Conservation (phyloP, 2,329 filamentous ascomycete species). For the Sphaerulina populicola region DNA sequence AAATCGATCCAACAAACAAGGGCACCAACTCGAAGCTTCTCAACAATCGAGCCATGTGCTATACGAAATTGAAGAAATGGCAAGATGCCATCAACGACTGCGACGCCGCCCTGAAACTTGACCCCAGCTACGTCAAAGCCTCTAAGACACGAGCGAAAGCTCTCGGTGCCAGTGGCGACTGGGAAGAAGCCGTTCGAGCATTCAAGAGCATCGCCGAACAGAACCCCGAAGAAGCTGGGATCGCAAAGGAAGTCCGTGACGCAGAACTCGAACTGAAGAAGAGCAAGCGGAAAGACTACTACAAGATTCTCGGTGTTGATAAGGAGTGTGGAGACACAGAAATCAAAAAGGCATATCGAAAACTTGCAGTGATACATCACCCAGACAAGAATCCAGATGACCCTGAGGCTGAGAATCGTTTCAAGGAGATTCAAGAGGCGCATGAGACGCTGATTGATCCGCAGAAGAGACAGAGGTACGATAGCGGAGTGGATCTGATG, state of each 20-base stretch:
- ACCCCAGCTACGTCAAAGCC: slow-evolving; percentile 79
- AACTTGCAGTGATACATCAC: slow-evolving; percentile 86
- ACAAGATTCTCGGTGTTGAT: slow-evolving; percentile 84
- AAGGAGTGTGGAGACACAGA: slow-evolving; percentile 77
- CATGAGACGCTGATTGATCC: slow-evolving; percentile 92
- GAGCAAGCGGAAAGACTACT: slow-evolving; percentile 94
- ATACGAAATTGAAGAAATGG: slow-evolving; percentile 75
- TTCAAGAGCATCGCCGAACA: slow-evolving; percentile 78
- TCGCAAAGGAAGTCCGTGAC: slow-evolving; percentile 75
- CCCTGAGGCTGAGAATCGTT: slow-evolving; percentile 72
- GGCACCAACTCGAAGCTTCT: slow-evolving; percentile 90
- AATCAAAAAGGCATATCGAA: slow-evolving; percentile 96
- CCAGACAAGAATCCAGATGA: slow-evolving; percentile 96
- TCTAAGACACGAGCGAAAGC: slow-evolving; percentile 91
- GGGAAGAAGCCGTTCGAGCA: slow-evolving; percentile 85
- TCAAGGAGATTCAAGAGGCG: slow-evolving; percentile 96
- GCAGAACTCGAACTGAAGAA: slow-evolving; percentile 97
- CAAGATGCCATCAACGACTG: slow-evolving; percentile 76
- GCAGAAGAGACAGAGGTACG: slow-evolving; percentile 85
- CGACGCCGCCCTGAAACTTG: slow-evolving; percentile 71
- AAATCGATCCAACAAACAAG: slow-evolving; percentile 79
- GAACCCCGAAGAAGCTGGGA: slow-evolving; percentile 70
- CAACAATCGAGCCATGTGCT: slow-evolving; percentile 84
- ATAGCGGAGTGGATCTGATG: slow-evolving; percentile 83
- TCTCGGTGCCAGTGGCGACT: slow-evolving; percentile 72